Evolutionary conservation across 495 filamentous ascomycete species (phyloP).

Genomic region (Hypoxylon trugodes): DNA sequence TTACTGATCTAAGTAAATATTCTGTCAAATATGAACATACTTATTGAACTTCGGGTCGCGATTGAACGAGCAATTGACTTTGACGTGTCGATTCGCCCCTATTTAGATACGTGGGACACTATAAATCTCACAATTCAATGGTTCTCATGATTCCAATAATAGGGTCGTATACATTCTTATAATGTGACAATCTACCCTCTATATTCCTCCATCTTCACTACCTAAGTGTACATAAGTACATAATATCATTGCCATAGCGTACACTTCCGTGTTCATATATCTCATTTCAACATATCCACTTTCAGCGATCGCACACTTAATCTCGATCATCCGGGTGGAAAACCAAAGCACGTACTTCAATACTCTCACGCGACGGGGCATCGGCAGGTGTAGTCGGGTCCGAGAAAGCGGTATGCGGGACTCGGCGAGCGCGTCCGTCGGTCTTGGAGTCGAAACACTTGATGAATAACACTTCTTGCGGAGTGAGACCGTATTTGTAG

Average conservation of each 20-base stretch:
- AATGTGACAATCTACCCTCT: constrained; percentile 29
- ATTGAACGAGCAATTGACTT: too few species aligned
- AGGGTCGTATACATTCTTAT: neutral
- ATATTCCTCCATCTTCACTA: constrained; percentile 3
- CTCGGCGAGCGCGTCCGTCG: constrained; percentile 64
- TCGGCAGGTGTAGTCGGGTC: constrained; percentile 61
- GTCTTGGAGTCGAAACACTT: constrained; percentile 77
- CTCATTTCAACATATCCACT: neutral
- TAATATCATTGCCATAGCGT: neutral
- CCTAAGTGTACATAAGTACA: constrained; percentile 4
- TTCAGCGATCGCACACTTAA: constrained; percentile 2
- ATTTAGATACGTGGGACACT: too few species aligned
- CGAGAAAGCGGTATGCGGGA: constrained; percentile 71
- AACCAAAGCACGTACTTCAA: constrained; percentile 67
- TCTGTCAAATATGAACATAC: too few species aligned
- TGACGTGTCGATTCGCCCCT: too few species aligned
- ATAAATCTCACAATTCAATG: neutral
- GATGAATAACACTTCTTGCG: constrained; percentile 70
- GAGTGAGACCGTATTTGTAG: constrained; percentile 76
- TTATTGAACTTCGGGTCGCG: too few species aligned
- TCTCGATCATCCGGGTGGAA: constrained; percentile 52
- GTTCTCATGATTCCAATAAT: neutral
- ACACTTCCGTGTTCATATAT: neutral
- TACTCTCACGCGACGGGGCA: constrained; percentile 63
- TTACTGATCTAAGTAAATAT: neutral